Evolutionary conservation across 441 rosid species (phyloP).

Genomic region (California macrophylla): DNA sequence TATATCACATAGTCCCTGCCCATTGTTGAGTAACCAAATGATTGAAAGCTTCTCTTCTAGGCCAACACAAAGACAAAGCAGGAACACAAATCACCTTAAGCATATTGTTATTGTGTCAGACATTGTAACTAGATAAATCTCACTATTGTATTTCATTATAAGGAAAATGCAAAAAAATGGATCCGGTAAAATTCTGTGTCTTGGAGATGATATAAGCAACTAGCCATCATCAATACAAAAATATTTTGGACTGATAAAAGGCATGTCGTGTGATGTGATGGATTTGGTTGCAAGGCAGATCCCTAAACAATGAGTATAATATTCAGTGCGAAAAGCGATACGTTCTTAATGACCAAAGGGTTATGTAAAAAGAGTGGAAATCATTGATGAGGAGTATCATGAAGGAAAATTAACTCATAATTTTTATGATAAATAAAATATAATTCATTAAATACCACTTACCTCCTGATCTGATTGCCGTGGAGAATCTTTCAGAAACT

Average conservation of each 20-base stretch:
- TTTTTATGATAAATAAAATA: not conserved
- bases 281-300: not conserved
- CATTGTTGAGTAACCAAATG: constrained; percentile 5
- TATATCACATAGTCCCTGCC: not conserved
- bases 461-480: constrained; percentile 59
- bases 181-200: not conserved
- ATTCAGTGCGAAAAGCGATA: not conserved
- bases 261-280: not conserved
- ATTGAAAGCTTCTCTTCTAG: constrained; percentile 2
- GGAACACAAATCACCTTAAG: not conserved
- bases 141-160: not conserved
- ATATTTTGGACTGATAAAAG: not conserved
- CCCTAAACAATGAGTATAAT: not conserved
- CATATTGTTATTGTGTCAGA: constrained; percentile 1
- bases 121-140: not conserved
- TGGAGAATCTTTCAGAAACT: constrained; percentile 33
- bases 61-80: not conserved
- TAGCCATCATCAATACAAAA: not conserved
- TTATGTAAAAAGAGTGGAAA: not conserved
- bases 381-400: not conserved
- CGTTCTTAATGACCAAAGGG: not conserved
- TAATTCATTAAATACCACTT: constrained; percentile 18
- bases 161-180: not conserved
- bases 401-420: not conserved
- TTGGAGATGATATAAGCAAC: not conserved